These are phyloP conservation scores for Pseudogymnoascus sp. DNA, from an alignment of 2,329 filamentous ascomycete genomes.

Conservation along the genomic window DNA sequence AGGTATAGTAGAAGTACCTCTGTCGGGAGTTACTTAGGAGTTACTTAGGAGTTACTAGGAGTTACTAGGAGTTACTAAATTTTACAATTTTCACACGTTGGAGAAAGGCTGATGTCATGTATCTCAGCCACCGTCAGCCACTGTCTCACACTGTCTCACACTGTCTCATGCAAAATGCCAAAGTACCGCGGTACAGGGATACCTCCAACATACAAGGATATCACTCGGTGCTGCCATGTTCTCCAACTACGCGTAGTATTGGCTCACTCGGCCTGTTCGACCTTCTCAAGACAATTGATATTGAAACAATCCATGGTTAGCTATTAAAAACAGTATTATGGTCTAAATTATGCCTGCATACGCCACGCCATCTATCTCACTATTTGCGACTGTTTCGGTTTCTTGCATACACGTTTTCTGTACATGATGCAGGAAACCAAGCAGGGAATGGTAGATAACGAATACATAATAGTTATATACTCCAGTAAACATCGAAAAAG, in stretches of 20 bases:
- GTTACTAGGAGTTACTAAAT: not conserved
- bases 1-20: not conserved
- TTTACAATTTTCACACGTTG: not conserved
- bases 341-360: not conserved
- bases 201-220: not conserved
- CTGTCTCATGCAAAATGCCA: not conserved
- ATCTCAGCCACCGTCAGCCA: not conserved
- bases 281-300: not conserved
- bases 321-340: too few relatives aligned
- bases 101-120: not conserved
- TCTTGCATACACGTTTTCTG: not conserved
- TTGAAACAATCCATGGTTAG: not conserved
- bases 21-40: not conserved
- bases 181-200: not conserved
- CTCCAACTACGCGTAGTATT: not conserved
- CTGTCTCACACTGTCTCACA: too few relatives aligned
- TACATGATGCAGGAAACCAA: not conserved
- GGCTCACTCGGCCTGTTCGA: too few relatives aligned
- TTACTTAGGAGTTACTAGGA: not conserved
- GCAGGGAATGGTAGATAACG: slow-evolving; percentile 1
- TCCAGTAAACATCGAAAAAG: too few relatives aligned
- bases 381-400: not conserved
- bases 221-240: not conserved
- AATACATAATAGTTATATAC: too few relatives aligned
- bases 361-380: not conserved